Evolutionary conservation across 2,329 filamentous ascomycete genomes (phyloP).

Genomic region (Epichloe festucae): DNA sequence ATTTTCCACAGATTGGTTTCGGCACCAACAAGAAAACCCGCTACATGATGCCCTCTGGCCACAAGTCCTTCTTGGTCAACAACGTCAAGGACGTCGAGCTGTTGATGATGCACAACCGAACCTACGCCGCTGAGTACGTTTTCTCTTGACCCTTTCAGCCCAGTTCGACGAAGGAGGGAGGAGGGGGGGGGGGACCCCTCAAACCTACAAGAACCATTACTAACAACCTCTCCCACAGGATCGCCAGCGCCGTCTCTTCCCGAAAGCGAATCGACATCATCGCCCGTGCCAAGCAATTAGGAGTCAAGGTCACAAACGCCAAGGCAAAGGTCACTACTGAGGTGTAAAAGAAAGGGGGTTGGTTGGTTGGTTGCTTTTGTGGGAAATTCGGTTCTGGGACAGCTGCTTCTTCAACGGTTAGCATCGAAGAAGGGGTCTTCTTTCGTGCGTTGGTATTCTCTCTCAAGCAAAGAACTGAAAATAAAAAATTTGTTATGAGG

Average conservation of each 20-base stretch:
- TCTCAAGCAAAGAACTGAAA: not conserved
- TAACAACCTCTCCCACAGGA: conserved; percentile 42
- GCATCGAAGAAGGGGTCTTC: conserved; percentile 5
- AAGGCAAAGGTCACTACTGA: conserved; percentile 99
- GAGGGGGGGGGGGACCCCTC: no score
- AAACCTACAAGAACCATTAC: not conserved
- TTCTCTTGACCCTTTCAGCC: no score
- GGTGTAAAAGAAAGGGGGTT: conserved; percentile 39
- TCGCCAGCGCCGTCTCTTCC: conserved; percentile 94
- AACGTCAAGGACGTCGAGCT: conserved; percentile 94
- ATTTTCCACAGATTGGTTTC: conserved; percentile 68
- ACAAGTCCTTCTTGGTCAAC: conserved; percentile 99
- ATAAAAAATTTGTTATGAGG: not conserved
- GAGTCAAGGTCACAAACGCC: conserved; percentile 99
- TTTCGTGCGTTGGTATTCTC: conserved; percentile 2
- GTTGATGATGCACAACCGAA: conserved; percentile 99
- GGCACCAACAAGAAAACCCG: conserved; percentile 99
- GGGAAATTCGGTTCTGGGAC: conserved; percentile 2
- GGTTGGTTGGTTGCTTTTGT: not conserved
- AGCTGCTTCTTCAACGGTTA: conserved; percentile 5
- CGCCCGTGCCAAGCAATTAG: conserved; percentile 90
- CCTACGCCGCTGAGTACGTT: conserved; percentile 94
- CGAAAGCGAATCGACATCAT: conserved; percentile 98
- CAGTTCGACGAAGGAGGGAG: no score
- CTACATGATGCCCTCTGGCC: conserved; percentile 96